Evolutionary conservation across 441 rosid species (phyloP).

Genomic region (Gossypium trilobum): DNA sequence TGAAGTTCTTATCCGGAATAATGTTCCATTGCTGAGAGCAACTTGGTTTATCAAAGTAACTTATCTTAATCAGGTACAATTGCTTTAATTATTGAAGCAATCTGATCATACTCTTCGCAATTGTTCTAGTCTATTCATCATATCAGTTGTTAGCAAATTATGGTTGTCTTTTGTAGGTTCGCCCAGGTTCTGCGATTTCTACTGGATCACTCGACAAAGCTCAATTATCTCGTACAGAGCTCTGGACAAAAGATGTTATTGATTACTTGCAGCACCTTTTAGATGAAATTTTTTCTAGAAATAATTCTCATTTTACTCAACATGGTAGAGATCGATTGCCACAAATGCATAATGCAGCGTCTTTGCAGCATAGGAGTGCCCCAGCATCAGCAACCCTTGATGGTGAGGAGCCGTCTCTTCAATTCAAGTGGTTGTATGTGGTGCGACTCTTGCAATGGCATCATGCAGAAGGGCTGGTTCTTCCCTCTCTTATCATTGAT

Average conservation of each 20-base stretch:
- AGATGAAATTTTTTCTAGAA: slow-evolving; percentile 65
- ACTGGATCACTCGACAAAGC: slow-evolving; percentile 67
- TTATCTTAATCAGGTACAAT: slow-evolving; percentile 87
- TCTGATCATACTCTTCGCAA: not conserved
- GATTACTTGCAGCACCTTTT: slow-evolving; percentile 79
- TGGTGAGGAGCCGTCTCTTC: slow-evolving; percentile 76
- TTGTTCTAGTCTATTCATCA: slow-evolving; percentile 6
- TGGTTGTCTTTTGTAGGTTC: slow-evolving; percentile 52
- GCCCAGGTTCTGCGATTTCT: slow-evolving; percentile 50
- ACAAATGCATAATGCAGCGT: slow-evolving; percentile 59
- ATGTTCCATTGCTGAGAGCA: slow-evolving; percentile 92
- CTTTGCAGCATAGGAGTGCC: slow-evolving; percentile 50
- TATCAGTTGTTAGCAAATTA: slow-evolving; percentile 22
- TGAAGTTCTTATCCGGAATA: slow-evolving; percentile 88
- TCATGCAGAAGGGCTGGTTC: slow-evolving; percentile 79
- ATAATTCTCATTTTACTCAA: slow-evolving; percentile 51
- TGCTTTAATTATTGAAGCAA: slow-evolving; percentile 5
- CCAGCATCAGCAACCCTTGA: slow-evolving; percentile 39
- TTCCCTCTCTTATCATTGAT: slow-evolving; percentile 84
- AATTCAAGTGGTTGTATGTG: slow-evolving; percentile 91
- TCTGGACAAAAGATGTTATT: slow-evolving; percentile 94
- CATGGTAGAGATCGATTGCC: slow-evolving; percentile 61
- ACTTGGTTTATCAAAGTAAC: slow-evolving; percentile 95
- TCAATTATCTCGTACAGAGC: slow-evolving; percentile 71
- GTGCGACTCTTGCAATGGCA: slow-evolving; percentile 94